These are phyloP conservation scores for Oryza punctata DNA, from an alignment of 176 grass and related monocot genomes.

Conservation along the genomic window DNA sequence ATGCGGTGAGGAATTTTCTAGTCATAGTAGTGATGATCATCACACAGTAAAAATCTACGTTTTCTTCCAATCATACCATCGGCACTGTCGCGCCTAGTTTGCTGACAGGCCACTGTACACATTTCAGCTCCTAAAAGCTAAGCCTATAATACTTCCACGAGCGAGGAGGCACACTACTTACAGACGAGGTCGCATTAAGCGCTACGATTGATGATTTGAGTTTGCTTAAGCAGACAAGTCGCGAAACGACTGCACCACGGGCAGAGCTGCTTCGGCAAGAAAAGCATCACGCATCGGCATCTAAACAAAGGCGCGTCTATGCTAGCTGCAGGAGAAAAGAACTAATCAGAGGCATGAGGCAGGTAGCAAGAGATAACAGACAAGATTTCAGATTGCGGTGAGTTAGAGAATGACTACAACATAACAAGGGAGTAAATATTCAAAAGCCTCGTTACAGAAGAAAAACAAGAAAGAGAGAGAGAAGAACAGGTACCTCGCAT, in stretches of 20 bases:
- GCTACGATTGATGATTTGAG: neutral
- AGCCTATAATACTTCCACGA: neutral
- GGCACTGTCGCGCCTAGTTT: neutral
- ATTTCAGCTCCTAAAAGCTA: neutral
- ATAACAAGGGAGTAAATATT: neutral
- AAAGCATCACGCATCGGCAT: neutral
- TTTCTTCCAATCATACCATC: neutral
- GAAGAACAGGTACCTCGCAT: constrained; percentile 16
- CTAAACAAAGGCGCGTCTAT: neutral
- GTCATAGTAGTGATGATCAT: neutral
- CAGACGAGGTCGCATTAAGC: neutral
- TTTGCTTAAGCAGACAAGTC: neutral
- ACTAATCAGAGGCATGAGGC: neutral
- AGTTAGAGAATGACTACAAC: neutral
- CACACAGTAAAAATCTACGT: no score
- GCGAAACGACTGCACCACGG: neutral
- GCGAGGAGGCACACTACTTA: neutral
- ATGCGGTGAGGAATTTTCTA: neutral
- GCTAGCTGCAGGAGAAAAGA: neutral
- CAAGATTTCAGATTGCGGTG: neutral
- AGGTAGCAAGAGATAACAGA: neutral
- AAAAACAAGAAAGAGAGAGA: neutral
- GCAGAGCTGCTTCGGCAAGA: neutral
- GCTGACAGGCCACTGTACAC: neutral
- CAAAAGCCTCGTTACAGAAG: neutral